Evolutionary conservation across 2,329 filamentous ascomycete species (phyloP).

Genomic region (Corynespora cassiicola): DNA sequence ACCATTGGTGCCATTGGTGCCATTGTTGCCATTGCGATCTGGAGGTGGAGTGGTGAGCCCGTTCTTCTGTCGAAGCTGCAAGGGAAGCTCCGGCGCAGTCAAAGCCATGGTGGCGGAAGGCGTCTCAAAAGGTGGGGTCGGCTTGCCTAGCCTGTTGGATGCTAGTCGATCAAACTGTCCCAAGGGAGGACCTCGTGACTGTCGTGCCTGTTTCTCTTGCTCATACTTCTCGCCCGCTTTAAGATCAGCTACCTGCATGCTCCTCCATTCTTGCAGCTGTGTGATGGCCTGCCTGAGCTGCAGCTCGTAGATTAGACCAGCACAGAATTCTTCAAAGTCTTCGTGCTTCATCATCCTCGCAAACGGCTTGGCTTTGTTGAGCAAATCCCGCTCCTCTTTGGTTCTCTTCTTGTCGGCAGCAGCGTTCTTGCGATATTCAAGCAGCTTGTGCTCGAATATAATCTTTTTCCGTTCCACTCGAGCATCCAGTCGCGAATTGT

Average conservation of each 20-base stretch:
- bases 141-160: conserved; percentile 71
- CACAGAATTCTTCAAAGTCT: conserved; percentile 86
- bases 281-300: conserved; percentile 88
- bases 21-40: conserved; percentile 58
- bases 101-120: conserved; percentile 77
- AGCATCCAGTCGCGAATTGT: conserved; percentile 89
- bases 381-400: conserved; percentile 89
- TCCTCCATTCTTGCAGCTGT: conserved; percentile 94
- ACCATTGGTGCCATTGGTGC: conserved; percentile 51
- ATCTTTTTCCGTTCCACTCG: conserved; percentile 95
- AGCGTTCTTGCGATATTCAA: conserved; percentile 92
- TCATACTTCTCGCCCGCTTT: conserved; percentile 92
- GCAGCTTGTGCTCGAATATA: conserved; percentile 90
- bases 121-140: conserved; percentile 68
- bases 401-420: conserved; percentile 92
- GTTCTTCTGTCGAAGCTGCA: conserved; percentile 58
- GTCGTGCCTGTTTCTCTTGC: conserved; percentile 78
- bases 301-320: conserved; percentile 87
- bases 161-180: conserved; percentile 87
- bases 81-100: conserved; percentile 78
- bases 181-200: conserved; percentile 70
- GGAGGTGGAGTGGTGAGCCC: conserved; percentile 50
- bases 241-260: conserved; percentile 82
- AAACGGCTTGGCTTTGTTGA: conserved; percentile 95
- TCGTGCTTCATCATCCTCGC: conserved; percentile 94